Evolutionary conservation across 2,329 filamentous ascomycete genomes (phyloP).

Genomic region (Pyrenophora teres): DNA sequence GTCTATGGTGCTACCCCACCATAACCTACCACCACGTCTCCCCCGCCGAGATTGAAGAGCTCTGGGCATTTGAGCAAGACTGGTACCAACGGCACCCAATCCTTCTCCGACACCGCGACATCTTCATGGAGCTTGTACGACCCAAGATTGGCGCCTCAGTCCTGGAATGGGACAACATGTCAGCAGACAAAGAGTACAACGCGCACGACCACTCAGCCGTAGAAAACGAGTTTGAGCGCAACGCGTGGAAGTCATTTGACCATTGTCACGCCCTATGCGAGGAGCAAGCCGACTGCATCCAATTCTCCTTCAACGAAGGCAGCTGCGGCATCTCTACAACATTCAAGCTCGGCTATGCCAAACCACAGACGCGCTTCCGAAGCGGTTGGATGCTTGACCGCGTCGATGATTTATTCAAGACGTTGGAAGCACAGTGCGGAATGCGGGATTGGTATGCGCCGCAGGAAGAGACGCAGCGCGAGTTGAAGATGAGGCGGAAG

Average conservation of each 20-base stretch:
- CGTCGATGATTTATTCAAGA: constrained; percentile 40
- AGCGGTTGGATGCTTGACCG: constrained; percentile 47
- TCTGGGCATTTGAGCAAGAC: constrained; percentile 48
- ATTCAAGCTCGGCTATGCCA: constrained; percentile 41
- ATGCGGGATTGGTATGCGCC: constrained; percentile 44
- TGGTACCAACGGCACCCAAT: constrained; percentile 46
- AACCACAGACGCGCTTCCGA: constrained; percentile 31
- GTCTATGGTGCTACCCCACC: constrained; percentile 52
- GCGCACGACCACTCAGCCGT: constrained; percentile 35
- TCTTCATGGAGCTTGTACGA: constrained; percentile 43
- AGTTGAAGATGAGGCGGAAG: constrained; percentile 24
- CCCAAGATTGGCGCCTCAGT: constrained; percentile 33
- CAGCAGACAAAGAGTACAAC: constrained; percentile 43
- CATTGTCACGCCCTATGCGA: constrained; percentile 45
- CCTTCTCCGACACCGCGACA: constrained; percentile 44
- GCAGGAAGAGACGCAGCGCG: constrained; percentile 19
- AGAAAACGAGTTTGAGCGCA: constrained; percentile 31
- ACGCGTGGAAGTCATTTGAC: constrained; percentile 44
- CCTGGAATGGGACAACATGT: constrained; percentile 46
- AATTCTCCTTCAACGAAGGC: constrained; percentile 43
- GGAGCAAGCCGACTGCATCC: constrained; percentile 38
- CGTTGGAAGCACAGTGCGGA: constrained; percentile 39
- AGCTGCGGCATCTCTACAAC: constrained; percentile 37
- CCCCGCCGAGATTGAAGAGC: constrained; percentile 42
- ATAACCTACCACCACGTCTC: constrained; percentile 50